Conservation (phyloP, 2,329 filamentous ascomycete genomes). For the Malbranchea zuffiana region DNA sequence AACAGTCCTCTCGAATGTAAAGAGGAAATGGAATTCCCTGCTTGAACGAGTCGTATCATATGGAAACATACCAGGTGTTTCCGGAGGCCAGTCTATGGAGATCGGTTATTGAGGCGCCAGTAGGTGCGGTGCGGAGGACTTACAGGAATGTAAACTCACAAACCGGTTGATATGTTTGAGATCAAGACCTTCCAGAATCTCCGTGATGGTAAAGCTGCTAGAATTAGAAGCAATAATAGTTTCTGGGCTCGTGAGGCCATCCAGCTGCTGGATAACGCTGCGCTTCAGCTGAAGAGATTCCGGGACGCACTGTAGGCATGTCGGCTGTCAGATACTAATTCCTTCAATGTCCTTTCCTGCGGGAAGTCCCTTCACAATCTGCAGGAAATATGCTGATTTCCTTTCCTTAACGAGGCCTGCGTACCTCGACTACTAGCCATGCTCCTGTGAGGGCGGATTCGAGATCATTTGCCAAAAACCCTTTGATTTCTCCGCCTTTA, state of each 20-base stretch:
- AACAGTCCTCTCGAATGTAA: background rate
- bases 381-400: too few relatives aligned
- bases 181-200: slow-evolving; percentile 32
- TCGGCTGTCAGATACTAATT: background rate
- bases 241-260: slow-evolving; percentile 25
- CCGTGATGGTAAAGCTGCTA: slow-evolving; percentile 36
- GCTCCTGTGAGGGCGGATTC: slow-evolving; percentile 19
- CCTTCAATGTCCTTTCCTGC: background rate
- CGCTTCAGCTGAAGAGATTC: slow-evolving; percentile 36
- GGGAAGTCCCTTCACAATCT: too few relatives aligned
- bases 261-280: slow-evolving; percentile 31
- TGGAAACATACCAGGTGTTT: slow-evolving; percentile 25
- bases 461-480: slow-evolving; percentile 17
- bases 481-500: slow-evolving; percentile 17
- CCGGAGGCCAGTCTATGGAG: slow-evolving; percentile 31
- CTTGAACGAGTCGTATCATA: too few relatives aligned
- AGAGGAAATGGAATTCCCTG: background rate
- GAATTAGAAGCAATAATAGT: slow-evolving; percentile 40
- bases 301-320: slow-evolving; percentile 32
- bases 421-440: slow-evolving; percentile 31
- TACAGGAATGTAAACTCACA: slow-evolving; percentile 37
- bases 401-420: background rate
- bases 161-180: slow-evolving; percentile 28
- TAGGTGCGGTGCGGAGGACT: slow-evolving; percentile 1
- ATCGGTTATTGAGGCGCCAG: background rate